Evolutionary conservation across 2,329 filamentous ascomycete species (phyloP).

Genomic region (Cryphonectria carpinicola): DNA sequence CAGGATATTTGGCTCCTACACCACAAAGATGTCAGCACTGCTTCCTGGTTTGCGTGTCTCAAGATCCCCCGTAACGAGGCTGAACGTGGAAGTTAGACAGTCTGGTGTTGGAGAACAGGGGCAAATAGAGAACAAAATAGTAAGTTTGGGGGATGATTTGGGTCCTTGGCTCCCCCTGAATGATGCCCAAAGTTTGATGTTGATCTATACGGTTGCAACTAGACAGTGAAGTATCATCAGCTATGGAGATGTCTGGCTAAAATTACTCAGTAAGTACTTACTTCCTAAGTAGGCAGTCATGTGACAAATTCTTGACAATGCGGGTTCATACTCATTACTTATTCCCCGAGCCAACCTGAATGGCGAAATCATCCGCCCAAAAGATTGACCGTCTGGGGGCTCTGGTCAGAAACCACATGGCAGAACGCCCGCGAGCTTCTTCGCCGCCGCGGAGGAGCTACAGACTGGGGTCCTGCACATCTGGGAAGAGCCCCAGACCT

Average conservation of each 20-base stretch:
- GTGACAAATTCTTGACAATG: not conserved
- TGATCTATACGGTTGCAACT: not conserved
- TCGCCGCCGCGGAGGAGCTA: not conserved
- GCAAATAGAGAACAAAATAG: too few species aligned
- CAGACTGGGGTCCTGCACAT: not conserved
- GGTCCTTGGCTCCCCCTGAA: not conserved
- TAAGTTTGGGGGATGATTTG: not conserved
- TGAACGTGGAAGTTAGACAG: too few species aligned
- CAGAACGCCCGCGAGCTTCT: conserved; percentile 21
- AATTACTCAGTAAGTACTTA: too few species aligned
- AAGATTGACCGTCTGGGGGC: conserved; percentile 32
- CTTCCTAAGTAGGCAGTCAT: not conserved
- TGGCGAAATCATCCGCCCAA: conserved; percentile 32
- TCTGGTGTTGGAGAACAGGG: too few species aligned
- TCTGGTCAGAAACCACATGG: conserved; percentile 31
- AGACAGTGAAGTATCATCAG: not conserved
- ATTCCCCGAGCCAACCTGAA: not conserved
- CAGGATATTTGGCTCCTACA: not conserved
- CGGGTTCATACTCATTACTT: not conserved
- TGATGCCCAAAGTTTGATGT: not conserved
- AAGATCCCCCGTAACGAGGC: too few species aligned
- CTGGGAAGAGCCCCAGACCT: not conserved
- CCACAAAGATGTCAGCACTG: not conserved
- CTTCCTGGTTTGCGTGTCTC: not conserved
- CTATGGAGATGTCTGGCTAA: not conserved